Evolutionary conservation across 2,329 filamentous ascomycete genomes (phyloP), one percentile per base, ranked within the genome.

Genomic region (Penicillium aurantiogriseum): DNA sequence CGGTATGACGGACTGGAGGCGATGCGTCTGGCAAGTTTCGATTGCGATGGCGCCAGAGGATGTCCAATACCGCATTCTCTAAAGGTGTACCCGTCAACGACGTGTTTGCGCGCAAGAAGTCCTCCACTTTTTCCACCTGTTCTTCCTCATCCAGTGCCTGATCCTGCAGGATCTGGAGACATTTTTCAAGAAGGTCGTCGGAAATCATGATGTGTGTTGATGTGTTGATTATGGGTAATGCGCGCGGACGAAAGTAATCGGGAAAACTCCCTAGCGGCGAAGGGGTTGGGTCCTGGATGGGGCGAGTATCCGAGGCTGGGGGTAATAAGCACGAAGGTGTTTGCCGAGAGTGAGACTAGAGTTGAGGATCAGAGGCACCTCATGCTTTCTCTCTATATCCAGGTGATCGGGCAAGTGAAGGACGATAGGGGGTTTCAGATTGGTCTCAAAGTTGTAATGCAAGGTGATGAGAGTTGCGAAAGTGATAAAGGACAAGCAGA

Each of bases 151-250:
- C 91, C 60, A 96, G 82, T 54, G 83, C 81, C 57, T 86, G 79
- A 77, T 97, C 88, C 79, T 94, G 88, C 63, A 99, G 84, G 71
- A 97, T 85, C 51, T 91, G 90, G 73, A 95, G 85, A 75, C 92
- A 96, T 70, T 94, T 85, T 68, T 97, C 92, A 80, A 95, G 96
- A 55, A 93, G 87, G 67, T 92, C 87, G 81, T 97, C 93, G 68
- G 92, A 90, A 62, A 96, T 88, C 93, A 97, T 97, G 72, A 61
- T 83, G 76, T 59, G 52, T 59, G 51, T 59, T 48, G 33, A 45
- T 50, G 23, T 23, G 23, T 23, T 23, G 23, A 5, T 23, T 23
- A 44, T 64, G 48, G 45, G 56, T 43, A 19, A 27, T 43, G 51
- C 47, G 56, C 53, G 55, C 35, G 38, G 56, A 47, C 21, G 49